These are phyloP conservation scores for Aureobasidium sp. DNA, from an alignment of 2,329 filamentous ascomycete species.

Conservation along the genomic window DNA sequence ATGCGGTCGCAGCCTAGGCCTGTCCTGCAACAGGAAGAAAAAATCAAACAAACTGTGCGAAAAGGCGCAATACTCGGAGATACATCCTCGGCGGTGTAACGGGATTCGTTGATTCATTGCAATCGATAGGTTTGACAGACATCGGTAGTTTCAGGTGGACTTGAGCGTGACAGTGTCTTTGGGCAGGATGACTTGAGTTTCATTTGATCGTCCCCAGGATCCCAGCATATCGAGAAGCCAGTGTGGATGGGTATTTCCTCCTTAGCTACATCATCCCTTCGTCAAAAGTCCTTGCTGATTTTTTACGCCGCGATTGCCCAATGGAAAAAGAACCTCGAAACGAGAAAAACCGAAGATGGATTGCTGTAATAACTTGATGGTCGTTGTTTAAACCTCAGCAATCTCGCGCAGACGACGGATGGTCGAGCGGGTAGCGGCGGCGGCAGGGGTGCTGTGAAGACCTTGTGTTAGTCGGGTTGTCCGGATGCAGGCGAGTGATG, in stretches of 20 bases:
- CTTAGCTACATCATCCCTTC: slow-evolving; percentile 16
- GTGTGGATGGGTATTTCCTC: slow-evolving; percentile 13
- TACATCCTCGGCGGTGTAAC: background rate
- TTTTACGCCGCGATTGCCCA: slow-evolving; percentile 17
- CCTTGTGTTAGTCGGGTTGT: slow-evolving; percentile 24
- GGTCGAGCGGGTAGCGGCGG: slow-evolving; percentile 89
- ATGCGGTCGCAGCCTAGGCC: background rate
- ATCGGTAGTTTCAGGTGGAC: background rate
- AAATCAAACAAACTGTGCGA: background rate
- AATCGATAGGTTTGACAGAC: background rate
- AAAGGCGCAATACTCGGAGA: background rate
- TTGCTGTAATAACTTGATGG: slow-evolving; percentile 8
- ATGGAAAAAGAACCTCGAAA: slow-evolving; percentile 16
- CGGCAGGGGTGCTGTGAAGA: slow-evolving; percentile 69
- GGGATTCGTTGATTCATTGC: background rate
- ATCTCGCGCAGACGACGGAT: slow-evolving; percentile 97
- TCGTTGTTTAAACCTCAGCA: slow-evolving; percentile 69
- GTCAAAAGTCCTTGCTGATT: slow-evolving; percentile 15
- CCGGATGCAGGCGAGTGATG: background rate
- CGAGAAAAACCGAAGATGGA: slow-evolving; percentile 15
- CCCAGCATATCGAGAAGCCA: slow-evolving; percentile 14
- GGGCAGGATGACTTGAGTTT: slow-evolving; percentile 16
- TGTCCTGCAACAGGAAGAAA: background rate
- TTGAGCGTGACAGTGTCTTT: background rate
- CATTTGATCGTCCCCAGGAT: slow-evolving; percentile 15